These are phyloP conservation scores for Phycomyces blakesleeanus DNA, from an alignment of 192 early-diverging fungal species.

Conservation along the genomic window DNA sequence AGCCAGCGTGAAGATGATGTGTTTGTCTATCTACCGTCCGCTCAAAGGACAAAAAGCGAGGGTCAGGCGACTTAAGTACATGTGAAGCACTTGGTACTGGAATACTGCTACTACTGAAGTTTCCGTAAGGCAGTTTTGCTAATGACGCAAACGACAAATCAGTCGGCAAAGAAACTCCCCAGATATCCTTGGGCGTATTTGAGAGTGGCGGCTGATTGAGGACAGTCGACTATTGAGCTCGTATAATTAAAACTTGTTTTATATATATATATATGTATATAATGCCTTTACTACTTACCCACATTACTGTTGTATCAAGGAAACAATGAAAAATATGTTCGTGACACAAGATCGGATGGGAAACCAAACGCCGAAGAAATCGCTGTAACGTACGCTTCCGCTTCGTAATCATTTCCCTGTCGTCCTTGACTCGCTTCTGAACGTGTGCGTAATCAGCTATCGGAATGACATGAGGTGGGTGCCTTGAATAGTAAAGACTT, in stretches of 20 bases:
- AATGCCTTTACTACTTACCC: constrained; percentile 37
- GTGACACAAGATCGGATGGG: constrained; percentile 77
- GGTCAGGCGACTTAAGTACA: constrained; percentile 62
- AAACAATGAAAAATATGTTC: constrained; percentile 91
- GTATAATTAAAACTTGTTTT: too few relatives aligned
- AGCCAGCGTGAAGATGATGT: constrained; percentile 61
- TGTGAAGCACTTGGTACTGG: constrained; percentile 51
- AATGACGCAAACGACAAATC: too few relatives aligned
- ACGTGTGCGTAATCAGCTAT: constrained; percentile 61
- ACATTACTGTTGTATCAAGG: constrained; percentile 70
- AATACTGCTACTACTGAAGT: constrained; percentile 8
- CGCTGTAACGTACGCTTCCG: constrained; percentile 90
- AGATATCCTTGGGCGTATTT: too few relatives aligned
- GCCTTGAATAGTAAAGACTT: background rate
- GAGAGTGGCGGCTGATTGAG: too few relatives aligned
- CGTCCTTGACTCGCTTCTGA: constrained; percentile 68
- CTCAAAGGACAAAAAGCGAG: constrained; percentile 81
- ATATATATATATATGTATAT: too few relatives aligned
- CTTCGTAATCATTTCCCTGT: constrained; percentile 79
- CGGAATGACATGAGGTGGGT: background rate
- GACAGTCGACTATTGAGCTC: too few relatives aligned
- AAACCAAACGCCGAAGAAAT: constrained; percentile 84
- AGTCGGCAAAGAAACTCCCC: too few relatives aligned
- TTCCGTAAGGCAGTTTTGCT: too few relatives aligned
- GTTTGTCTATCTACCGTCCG: constrained; percentile 80